A percentile compares a stretch with the other conserved stretches of the same genome.
Conservation (phyloP, 768 basidiomycete genomes). For the Chalciporus pseudorubinellus region DNA sequence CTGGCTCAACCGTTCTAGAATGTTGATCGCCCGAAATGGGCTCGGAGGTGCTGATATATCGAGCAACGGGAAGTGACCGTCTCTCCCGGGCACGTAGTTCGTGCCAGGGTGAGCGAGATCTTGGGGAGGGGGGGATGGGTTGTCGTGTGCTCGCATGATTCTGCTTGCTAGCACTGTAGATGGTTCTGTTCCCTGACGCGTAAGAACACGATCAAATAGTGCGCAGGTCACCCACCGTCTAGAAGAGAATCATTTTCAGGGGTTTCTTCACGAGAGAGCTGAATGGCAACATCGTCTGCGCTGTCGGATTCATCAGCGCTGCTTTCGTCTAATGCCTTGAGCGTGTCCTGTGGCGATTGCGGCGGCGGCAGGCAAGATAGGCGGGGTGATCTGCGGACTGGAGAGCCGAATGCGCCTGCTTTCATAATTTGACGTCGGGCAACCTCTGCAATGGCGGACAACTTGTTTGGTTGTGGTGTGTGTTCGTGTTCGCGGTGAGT, state of each 20-base stretch:
- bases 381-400: slow-evolving; percentile 51
- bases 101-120: slow-evolving; percentile 16
- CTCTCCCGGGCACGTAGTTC: slow-evolving; percentile 16
- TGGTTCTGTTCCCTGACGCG: slow-evolving; percentile 46
- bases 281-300: slow-evolving; percentile 20
- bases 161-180: slow-evolving; percentile 63
- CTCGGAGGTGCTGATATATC: slow-evolving; percentile 26
- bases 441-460: slow-evolving; percentile 36
- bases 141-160: slow-evolving; percentile 68
- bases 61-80: slow-evolving; percentile 14
- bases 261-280: slow-evolving; percentile 42
- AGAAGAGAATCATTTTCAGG: slow-evolving; percentile 47
- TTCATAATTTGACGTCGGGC: slow-evolving; percentile 30
- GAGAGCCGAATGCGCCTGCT: slow-evolving; percentile 27
- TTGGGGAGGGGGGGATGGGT: slow-evolving; percentile 67
- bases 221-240: slow-evolving; percentile 38
- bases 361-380: slow-evolving; percentile 41
- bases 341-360: slow-evolving; percentile 18
- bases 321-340: slow-evolving; percentile 16
- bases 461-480: slow-evolving; percentile 51
- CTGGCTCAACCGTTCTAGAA: slow-evolving; percentile 28
- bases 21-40: slow-evolving; percentile 32
- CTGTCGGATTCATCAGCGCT: slow-evolving; percentile 35
- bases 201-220: slow-evolving; percentile 5
- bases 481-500: slow-evolving; percentile 49